These are phyloP conservation scores for Narthecium ossifragum DNA, from an alignment of 106 monocot species.

Conservation along the genomic window DNA sequence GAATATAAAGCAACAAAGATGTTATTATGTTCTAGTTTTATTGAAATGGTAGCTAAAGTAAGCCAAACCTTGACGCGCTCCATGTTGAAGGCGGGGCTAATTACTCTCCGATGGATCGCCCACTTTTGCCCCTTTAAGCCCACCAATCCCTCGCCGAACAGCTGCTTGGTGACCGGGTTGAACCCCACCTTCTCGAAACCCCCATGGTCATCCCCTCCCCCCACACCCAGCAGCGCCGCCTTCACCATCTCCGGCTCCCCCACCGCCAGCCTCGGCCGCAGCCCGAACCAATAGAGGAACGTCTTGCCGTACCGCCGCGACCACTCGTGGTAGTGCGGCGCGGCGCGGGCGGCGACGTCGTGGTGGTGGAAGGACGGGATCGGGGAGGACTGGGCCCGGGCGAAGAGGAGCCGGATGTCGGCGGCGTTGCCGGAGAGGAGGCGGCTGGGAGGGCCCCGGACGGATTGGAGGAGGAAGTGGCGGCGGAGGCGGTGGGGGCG, in stretches of 20 bases:
- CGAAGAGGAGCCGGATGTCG: slow-evolving; percentile 46
- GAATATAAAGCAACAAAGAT: too few relatives aligned
- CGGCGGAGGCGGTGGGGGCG: slow-evolving; percentile 32
- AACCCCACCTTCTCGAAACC: slow-evolving; percentile 41
- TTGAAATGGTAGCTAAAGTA: too few relatives aligned
- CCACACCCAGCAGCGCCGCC: slow-evolving; percentile 32
- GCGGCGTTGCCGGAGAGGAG: slow-evolving; percentile 47
- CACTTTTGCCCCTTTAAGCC: slow-evolving; percentile 61
- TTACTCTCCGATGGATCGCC: slow-evolving; percentile 46
- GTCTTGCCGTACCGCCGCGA: slow-evolving; percentile 39
- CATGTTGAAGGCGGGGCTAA: slow-evolving; percentile 67
- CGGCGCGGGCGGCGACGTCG: slow-evolving; percentile 39
- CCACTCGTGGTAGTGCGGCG: slow-evolving; percentile 60
- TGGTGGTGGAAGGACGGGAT: slow-evolving; percentile 18
- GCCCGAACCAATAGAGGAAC: slow-evolving; percentile 82
- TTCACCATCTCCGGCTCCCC: slow-evolving; percentile 41
- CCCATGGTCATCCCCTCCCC: slow-evolving; percentile 38
- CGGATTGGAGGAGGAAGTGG: slow-evolving; percentile 53
- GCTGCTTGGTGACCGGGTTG: slow-evolving; percentile 55
- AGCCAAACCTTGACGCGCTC: slow-evolving; percentile 75
- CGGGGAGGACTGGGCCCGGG: slow-evolving; percentile 29
- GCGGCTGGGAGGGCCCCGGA: slow-evolving; percentile 49
- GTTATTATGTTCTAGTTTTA: too few relatives aligned
- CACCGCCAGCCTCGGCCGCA: slow-evolving; percentile 52
- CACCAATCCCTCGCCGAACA: slow-evolving; percentile 72